phyloP scores from a whole-genome alignment of 495 filamentous ascomycete genomes.

The Trichoderma erinaceum region DNA sequence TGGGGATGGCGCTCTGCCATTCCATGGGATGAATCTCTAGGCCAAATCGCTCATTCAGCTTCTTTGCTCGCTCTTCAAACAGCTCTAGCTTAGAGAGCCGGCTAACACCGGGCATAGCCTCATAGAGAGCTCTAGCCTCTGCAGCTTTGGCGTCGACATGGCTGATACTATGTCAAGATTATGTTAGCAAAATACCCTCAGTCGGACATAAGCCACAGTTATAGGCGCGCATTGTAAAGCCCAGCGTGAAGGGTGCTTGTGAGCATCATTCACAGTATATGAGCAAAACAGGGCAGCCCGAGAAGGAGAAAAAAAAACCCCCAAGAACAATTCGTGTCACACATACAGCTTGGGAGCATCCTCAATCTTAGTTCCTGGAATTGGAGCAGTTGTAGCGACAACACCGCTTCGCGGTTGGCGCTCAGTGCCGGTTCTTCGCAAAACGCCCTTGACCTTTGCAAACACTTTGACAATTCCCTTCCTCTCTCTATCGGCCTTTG shows the following conservation, averaged over 20 bases:
- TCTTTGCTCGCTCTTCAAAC: constrained; percentile 63
- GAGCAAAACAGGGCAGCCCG: not conserved
- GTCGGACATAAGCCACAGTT: not conserved
- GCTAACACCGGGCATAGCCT: constrained; percentile 23
- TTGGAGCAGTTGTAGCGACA: not conserved
- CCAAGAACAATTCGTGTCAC: not conserved
- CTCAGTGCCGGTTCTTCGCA: constrained; percentile 48
- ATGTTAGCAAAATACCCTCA: not conserved
- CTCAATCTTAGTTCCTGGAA: not conserved
- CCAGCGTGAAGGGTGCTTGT: not conserved
- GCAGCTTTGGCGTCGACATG: not conserved
- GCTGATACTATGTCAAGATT: not conserved
- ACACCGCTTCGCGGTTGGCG: constrained; percentile 18
- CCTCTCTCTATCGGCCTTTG: constrained; percentile 48
- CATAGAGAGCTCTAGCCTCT: constrained; percentile 21
- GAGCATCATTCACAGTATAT: not conserved
- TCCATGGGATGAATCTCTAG: constrained; percentile 63
- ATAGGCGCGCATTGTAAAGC: not conserved
- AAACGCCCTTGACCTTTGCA: constrained; percentile 56
- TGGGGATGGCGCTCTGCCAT: constrained; percentile 51
- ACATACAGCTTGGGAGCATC: not conserved
- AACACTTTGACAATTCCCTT: constrained; percentile 58
- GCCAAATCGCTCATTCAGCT: constrained; percentile 68
- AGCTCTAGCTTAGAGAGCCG: constrained; percentile 42
- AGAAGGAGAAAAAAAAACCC: not conserved